Evolutionary conservation across 2,329 filamentous ascomycete species (phyloP), one percentile per base, ranked within the genome.

Genomic region (Orbilia brochopaga): DNA sequence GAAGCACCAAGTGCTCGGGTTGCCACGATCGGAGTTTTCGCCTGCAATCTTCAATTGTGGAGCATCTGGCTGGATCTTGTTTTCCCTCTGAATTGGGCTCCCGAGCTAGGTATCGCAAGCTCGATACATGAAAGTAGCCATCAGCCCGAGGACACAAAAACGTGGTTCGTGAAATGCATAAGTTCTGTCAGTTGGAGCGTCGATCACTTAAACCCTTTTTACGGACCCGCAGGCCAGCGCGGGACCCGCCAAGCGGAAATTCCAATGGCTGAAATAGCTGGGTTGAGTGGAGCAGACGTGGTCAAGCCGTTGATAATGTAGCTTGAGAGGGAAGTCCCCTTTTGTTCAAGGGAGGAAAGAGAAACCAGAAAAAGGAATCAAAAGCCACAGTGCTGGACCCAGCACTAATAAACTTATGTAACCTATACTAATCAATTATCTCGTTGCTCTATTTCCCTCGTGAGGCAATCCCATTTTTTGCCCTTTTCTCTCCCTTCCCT

Each of bases 151-250:
- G 54, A 52, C 53, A 59, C 32, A 52, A 70, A 70, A 70, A 70
- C 66, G 66, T 70, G 66, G 59, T 64, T 62, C 40, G 54, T 70
- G 66, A 70, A 23, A 63, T 55, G 66, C 59, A 64, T 64, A 54
- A 44, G n/a, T 48, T 52, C 53, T 70, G 66, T 70, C 66, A 70
- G 59, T 64, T 46, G 58, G 48, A 59, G 54, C 27, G 66, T 70
- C 66, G 66, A 70, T 70, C 66, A 63, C 24, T 64, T 70, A 70
- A 70, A 56, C 66, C 59, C 59, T 70, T 64, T 64, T 64, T 3
- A 63, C 44, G n/a, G 19, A 51, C 53, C 48, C 48, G 55, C 46
- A 59, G 58, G 30, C 53, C 30, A 17, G 42, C 44, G 37, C 54
- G 54, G 53, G 21, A 23, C 54, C 44, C 40, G 59, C 66, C 59